Evolutionary conservation across 495 filamentous ascomycete species (phyloP).

Genomic region (Letharia columbiana): DNA sequence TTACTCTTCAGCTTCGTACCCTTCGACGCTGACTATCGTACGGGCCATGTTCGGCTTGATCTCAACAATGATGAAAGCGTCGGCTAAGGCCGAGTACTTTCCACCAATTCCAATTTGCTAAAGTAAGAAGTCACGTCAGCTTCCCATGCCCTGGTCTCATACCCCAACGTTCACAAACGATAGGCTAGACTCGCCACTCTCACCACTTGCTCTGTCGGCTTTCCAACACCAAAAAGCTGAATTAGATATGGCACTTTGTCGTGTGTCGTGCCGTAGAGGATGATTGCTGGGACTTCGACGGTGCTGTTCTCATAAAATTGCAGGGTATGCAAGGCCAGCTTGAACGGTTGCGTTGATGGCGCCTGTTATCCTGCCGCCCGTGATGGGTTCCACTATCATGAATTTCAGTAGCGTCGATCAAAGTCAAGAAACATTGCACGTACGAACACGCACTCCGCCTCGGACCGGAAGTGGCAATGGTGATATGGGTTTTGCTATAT

Average conservation of each 20-base stretch:
- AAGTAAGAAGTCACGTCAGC: not conserved
- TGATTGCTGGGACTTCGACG: not conserved
- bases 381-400: not conserved
- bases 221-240: not conserved
- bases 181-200: not conserved
- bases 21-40: not conserved
- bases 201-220: not conserved
- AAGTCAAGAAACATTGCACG: not conserved
- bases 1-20: not conserved
- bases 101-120: not conserved
- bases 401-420: not conserved
- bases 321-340: not conserved
- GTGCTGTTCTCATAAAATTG: not conserved
- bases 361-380: not conserved
- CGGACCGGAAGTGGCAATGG: not conserved
- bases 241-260: not conserved
- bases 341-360: not conserved
- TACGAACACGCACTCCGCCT: not conserved
- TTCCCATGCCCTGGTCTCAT: not conserved
- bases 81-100: too few relatives aligned
- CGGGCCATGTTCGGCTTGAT: not conserved
- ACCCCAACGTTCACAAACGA: not conserved
- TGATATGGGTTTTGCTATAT: not conserved
- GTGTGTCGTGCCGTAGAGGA: not conserved
- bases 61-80: too few relatives aligned